phyloP scores from a whole-genome alignment of 2,329 filamentous ascomycete species.

The Escovopsis sp. region DNA sequence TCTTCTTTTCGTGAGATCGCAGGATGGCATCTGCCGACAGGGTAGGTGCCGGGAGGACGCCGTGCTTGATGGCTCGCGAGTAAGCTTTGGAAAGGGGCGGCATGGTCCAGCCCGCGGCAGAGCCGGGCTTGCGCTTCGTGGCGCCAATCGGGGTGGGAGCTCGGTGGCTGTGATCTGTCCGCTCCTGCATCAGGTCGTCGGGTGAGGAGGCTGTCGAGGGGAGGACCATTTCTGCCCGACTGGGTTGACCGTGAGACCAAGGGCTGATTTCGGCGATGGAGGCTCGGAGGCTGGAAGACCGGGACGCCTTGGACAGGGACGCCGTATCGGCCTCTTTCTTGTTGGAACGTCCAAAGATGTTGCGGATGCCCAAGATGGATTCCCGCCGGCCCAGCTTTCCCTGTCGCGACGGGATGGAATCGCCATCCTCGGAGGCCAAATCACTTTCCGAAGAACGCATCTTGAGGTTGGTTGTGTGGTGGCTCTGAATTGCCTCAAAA shows the following conservation, averaged over 20 bases:
- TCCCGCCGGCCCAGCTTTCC: constrained; percentile 32
- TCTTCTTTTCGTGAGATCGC: constrained; percentile 40
- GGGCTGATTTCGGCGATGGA: constrained; percentile 31
- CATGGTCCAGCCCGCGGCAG: constrained; percentile 38
- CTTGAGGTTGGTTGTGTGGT: constrained; percentile 5
- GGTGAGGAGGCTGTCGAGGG: constrained; percentile 1
- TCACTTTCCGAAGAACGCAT: not conserved
- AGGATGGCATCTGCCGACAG: constrained; percentile 56
- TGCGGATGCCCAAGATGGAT: constrained; percentile 36
- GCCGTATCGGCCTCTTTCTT: constrained; percentile 24
- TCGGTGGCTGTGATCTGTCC: constrained; percentile 6
- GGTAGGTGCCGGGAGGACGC: constrained; percentile 51
- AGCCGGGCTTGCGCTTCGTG: constrained; percentile 6
- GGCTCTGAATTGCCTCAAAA: constrained; percentile 2
- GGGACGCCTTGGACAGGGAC: constrained; percentile 17
- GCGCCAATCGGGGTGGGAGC: constrained; percentile 3
- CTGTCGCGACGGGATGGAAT: constrained; percentile 24
- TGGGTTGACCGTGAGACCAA: constrained; percentile 24
- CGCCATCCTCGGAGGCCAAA: constrained; percentile 4
- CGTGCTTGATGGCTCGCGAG: constrained; percentile 67
- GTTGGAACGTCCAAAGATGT: constrained; percentile 32
- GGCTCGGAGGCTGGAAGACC: constrained; percentile 26
- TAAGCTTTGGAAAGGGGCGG: constrained; percentile 80
- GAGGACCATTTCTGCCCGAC: constrained; percentile 9
- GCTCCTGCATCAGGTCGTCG: constrained; percentile 1